phyloP scores from a whole-genome alignment of 2,329 filamentous ascomycete genomes.

The Cordyceps pruinosa region DNA sequence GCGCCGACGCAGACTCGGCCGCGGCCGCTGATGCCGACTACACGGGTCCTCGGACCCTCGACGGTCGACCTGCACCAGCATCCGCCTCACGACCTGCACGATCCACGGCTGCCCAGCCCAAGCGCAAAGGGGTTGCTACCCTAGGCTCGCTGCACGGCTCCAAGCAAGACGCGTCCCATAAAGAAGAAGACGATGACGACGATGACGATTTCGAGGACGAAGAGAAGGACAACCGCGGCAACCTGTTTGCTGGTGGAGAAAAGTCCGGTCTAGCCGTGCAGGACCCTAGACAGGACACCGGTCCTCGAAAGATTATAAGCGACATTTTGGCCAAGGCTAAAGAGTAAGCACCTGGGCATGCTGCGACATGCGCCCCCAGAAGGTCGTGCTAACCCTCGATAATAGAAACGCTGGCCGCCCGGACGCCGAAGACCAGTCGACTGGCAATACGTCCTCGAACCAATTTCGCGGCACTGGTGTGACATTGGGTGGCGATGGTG shows the following conservation, averaged over 20 bases:
- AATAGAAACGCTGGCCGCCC: constrained; percentile 54
- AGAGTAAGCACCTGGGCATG: constrained; percentile 38
- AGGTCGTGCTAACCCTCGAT: not conserved
- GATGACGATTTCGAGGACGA: constrained; percentile 49
- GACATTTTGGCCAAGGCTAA: constrained; percentile 59
- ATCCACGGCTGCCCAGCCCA: constrained; percentile 34
- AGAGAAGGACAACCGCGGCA: constrained; percentile 52
- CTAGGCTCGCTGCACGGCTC: constrained; percentile 46
- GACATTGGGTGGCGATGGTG: constrained; percentile 72
- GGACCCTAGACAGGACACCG: constrained; percentile 47
- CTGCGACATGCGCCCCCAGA: too few relatives aligned
- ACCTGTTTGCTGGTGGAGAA: constrained; percentile 78
- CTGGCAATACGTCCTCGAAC: constrained; percentile 37
- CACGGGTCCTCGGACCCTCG: constrained; percentile 55
- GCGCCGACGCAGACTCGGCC: constrained; percentile 35
- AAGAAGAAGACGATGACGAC: constrained; percentile 52
- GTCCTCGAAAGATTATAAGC: constrained; percentile 50
- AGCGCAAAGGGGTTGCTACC: constrained; percentile 56
- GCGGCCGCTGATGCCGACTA: constrained; percentile 33
- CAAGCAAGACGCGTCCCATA: constrained; percentile 37
- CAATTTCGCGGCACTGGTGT: constrained; percentile 65
- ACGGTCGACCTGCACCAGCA: constrained; percentile 52
- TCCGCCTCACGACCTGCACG: constrained; percentile 27
- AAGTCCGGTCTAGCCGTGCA: constrained; percentile 69
- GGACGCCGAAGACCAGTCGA: constrained; percentile 42